A percentile compares a stretch with the other conserved stretches of the same genome.
These are phyloP conservation scores for Flaveria robusta DNA, from an alignment of 129 eudicot species.

Conservation along the genomic window DNA sequence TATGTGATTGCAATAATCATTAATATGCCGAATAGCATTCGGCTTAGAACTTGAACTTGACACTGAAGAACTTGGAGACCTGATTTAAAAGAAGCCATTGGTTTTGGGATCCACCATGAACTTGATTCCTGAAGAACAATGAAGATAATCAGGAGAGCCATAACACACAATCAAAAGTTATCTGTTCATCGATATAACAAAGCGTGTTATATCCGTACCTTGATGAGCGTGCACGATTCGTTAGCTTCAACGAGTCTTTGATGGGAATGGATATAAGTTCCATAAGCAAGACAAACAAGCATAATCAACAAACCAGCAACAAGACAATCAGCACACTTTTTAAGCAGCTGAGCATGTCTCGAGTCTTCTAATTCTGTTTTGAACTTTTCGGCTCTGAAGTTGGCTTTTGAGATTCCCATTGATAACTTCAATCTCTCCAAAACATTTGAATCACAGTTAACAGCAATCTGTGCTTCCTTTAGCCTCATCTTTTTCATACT, in stretches of 20 bases:
- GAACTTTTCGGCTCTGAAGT: slow-evolving; percentile 70
- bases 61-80: slow-evolving; percentile 62
- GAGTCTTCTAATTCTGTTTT: slow-evolving; percentile 70
- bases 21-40: slow-evolving; percentile 63
- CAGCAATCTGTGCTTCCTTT: slow-evolving; percentile 71
- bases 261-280: slow-evolving; percentile 66
- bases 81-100: slow-evolving; percentile 64
- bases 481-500: slow-evolving; percentile 59
- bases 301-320: slow-evolving; percentile 83
- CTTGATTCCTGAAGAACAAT: slow-evolving; percentile 50
- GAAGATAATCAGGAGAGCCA: background rate
- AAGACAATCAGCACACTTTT: slow-evolving; percentile 70
- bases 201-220: slow-evolving; percentile 40
- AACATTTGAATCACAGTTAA: slow-evolving; percentile 54
- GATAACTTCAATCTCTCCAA: slow-evolving; percentile 81
- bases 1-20: slow-evolving; percentile 52
- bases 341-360: slow-evolving; percentile 66
- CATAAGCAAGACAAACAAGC: slow-evolving; percentile 60
- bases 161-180: background rate
- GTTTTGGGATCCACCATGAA: slow-evolving; percentile 86
- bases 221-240: slow-evolving; percentile 56
- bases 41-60: slow-evolving; percentile 62
- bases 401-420: slow-evolving; percentile 74
- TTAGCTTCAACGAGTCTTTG: slow-evolving; percentile 70
- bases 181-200: background rate